A percentile compares a stretch with the other conserved stretches of the same genome.
phyloP scores from a whole-genome alignment of 768 basidiomycete genomes.

The Suillus discolor region DNA sequence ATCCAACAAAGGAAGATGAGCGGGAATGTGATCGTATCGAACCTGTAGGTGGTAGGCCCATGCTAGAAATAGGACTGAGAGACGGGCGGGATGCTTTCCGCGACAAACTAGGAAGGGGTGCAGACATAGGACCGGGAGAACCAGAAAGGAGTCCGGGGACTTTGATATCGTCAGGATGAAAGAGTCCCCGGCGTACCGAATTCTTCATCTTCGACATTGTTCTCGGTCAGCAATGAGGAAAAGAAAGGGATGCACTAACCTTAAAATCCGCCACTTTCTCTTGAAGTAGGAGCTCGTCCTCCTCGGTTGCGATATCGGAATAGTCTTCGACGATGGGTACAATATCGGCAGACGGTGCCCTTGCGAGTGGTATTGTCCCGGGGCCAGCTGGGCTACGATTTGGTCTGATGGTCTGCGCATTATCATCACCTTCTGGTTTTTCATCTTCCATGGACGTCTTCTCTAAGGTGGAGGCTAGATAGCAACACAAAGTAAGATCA shows the following conservation, averaged over 20 bases:
- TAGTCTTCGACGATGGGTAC: constrained; percentile 85
- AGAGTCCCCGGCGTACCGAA: constrained; percentile 69
- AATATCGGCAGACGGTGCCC: constrained; percentile 63
- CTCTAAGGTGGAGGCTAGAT: constrained; percentile 53
- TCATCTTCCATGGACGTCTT: constrained; percentile 61
- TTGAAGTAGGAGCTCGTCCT: constrained; percentile 68
- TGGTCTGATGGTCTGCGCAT: constrained; percentile 80
- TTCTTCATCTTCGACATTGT: constrained; percentile 58
- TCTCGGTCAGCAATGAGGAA: neutral
- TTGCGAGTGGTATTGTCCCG: constrained; percentile 53
- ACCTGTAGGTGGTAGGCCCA: constrained; percentile 25
- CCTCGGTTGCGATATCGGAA: constrained; percentile 83
- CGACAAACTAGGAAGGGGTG: constrained; percentile 60
- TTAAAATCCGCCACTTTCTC: constrained; percentile 86
- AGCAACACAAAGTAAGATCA: neutral
- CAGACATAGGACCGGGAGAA: constrained; percentile 64
- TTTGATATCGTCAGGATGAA: constrained; percentile 90
- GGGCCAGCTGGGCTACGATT: constrained; percentile 65
- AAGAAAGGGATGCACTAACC: constrained; percentile 40
- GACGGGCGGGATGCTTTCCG: constrained; percentile 57
- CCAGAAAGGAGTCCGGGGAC: constrained; percentile 57
- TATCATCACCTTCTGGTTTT: constrained; percentile 61
- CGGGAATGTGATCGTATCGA: constrained; percentile 52
- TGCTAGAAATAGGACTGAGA: constrained; percentile 45
- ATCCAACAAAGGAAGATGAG: constrained; percentile 56